Evolutionary conservation across 805 yeast species (phyloP).

Genomic region (Cephaloascus fragrans): DNA sequence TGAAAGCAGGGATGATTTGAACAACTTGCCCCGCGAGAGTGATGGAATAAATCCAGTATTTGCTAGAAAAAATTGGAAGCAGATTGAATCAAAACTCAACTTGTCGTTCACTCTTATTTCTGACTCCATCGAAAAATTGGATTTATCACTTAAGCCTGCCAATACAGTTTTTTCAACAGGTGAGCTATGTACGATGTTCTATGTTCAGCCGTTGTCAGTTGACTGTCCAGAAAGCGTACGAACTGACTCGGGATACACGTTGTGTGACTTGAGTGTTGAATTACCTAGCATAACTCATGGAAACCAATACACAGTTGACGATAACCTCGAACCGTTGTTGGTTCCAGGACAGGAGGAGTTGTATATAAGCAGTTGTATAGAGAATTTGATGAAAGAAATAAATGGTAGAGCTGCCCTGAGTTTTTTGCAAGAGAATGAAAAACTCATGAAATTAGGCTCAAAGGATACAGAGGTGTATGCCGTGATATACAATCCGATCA

Average conservation of each 20-base stretch:
- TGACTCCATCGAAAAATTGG: not conserved
- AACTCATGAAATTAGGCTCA: conserved; percentile 26
- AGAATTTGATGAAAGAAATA: conserved; percentile 50
- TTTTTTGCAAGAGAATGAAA: conserved; percentile 35
- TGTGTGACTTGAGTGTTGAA: conserved; percentile 15
- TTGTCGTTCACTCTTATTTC: conserved; percentile 3
- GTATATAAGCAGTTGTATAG: conserved; percentile 37
- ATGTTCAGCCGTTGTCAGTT: conserved; percentile 13
- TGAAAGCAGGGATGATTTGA: conserved; percentile 15
- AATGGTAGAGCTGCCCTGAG: conserved; percentile 48
- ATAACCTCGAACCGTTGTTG: conserved; percentile 11
- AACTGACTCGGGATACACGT: conserved; percentile 16
- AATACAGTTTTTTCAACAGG: conserved; percentile 28
- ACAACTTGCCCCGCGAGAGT: conserved; percentile 15
- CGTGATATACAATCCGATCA: conserved; percentile 6
- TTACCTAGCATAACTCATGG: conserved; percentile 9
- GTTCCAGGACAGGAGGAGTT: conserved; percentile 16
- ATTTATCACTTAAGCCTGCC: conserved; percentile 21
- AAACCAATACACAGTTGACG: conserved; percentile 22
- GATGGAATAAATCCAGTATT: conserved; percentile 25
- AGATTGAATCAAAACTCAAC: conserved; percentile 13
- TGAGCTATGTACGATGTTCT: conserved; percentile 23
- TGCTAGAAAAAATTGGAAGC: conserved; percentile 28
- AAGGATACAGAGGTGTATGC: conserved; percentile 34
- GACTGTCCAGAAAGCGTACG: conserved; percentile 1